phyloP scores from a whole-genome alignment of 73 alveolate genomes.

The Symbiodinium pilosum region DNA sequence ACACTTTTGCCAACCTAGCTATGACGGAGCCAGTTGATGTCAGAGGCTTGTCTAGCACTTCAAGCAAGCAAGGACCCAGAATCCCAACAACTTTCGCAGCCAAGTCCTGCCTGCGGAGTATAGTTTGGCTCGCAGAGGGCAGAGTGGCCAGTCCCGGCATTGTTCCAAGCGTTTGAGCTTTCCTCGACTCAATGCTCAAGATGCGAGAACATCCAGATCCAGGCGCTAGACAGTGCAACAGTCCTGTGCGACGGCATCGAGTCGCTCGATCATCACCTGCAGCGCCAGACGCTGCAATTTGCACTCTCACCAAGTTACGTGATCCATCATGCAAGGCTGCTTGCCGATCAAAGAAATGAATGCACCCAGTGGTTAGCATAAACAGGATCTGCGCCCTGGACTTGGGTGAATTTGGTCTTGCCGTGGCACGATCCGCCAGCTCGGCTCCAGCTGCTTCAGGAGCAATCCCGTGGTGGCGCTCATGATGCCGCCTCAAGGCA shows the following conservation, averaged over 20 bases:
- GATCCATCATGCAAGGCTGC: no score
- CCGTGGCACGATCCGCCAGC: constrained; percentile 46
- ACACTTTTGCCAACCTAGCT: constrained; percentile 49
- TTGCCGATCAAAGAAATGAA: no score
- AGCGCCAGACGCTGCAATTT: no score
- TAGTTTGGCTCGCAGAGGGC: constrained; percentile 93
- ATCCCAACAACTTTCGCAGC: background rate
- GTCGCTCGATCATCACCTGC: constrained; percentile 67
- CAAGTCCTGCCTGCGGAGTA: constrained; percentile 57
- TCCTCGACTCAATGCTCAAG: no score
- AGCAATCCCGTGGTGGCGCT: constrained; percentile 71
- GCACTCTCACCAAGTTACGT: no score
- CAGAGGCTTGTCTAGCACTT: background rate
- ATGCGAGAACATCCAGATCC: no score
- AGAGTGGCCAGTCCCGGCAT: constrained; percentile 93
- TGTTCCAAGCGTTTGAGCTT: constrained; percentile 94
- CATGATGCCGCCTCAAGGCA: constrained; percentile 61
- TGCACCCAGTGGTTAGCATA: no score
- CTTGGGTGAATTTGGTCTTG: no score
- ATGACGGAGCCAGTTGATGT: background rate
- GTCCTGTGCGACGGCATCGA: constrained; percentile 68
- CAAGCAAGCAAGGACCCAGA: background rate
- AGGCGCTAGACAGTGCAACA: no score
- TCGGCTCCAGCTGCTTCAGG: constrained; percentile 81
- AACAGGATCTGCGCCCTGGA: no score